A percentile compares a stretch with the other conserved stretches of the same genome.
phyloP scores from a whole-genome alignment of 2,329 filamentous ascomycete genomes.

The Stagonosporopsis rhizophila region DNA sequence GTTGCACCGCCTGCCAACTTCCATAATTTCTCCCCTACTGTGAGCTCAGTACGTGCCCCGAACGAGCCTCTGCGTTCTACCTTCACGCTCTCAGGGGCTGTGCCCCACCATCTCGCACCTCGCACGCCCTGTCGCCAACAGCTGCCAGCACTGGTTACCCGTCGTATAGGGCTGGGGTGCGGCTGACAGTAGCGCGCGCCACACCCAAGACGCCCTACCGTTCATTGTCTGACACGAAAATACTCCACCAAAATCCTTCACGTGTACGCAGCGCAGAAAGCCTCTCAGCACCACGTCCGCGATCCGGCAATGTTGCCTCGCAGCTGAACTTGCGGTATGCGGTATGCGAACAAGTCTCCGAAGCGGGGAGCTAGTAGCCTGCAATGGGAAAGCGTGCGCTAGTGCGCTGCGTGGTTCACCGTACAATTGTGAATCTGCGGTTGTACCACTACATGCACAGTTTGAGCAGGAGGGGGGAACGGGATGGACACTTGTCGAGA shows the following conservation, averaged over 20 bases:
- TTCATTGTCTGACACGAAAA: background rate
- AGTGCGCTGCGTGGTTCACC: conserved; percentile 16
- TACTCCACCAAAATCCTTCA: conserved; percentile 3
- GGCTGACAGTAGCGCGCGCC: conserved; percentile 17
- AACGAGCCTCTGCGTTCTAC: background rate
- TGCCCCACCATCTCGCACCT: background rate
- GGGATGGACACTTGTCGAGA: background rate
- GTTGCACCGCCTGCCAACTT: too few species aligned
- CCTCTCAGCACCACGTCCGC: background rate
- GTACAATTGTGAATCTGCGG: conserved; percentile 8
- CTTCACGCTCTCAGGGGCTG: background rate
- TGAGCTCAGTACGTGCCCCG: too few species aligned
- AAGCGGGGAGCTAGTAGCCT: conserved; percentile 2
- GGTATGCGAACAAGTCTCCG: conserved; percentile 4
- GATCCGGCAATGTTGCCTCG: conserved; percentile 1
- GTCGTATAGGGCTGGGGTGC: conserved; percentile 13
- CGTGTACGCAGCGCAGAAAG: background rate
- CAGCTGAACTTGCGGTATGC: conserved; percentile 18
- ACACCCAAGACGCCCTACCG: conserved; percentile 14
- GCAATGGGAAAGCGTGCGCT: conserved; percentile 15
- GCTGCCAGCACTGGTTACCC: background rate
- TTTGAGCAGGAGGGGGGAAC: background rate
- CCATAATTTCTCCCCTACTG: too few species aligned
- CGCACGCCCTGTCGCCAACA: background rate
- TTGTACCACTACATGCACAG: background rate